phyloP scores from a whole-genome alignment of 306 rosid species.

The Sicyos baderoa region DNA sequence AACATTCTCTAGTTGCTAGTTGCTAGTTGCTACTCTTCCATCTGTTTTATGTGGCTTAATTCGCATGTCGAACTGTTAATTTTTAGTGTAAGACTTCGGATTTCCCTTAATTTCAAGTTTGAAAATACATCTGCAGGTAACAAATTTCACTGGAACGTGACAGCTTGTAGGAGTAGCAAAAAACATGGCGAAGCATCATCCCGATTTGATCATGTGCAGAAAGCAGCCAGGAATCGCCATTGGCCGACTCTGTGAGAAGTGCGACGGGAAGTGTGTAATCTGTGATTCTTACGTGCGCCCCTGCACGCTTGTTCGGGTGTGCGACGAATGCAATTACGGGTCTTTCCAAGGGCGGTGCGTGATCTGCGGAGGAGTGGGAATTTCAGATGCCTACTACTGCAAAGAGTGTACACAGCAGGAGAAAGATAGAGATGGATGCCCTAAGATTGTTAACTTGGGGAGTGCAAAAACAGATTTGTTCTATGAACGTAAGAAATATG shows the following conservation, averaged over 20 bases:
- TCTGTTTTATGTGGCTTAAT: background rate
- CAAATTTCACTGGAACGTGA: background rate
- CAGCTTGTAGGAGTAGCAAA: conserved; percentile 22
- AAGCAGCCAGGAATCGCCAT: conserved; percentile 82
- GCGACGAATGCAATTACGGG: conserved; percentile 26
- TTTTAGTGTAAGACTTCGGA: background rate
- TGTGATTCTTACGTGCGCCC: conserved; percentile 78
- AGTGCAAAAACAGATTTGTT: conserved; percentile 79
- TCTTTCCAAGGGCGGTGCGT: conserved; percentile 46
- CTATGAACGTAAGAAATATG: conserved; percentile 84
- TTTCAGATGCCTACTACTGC: conserved; percentile 89
- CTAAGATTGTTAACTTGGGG: conserved; percentile 81
- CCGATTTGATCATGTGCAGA: conserved; percentile 71
- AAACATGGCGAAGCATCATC: conserved; percentile 75
- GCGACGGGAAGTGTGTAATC: conserved; percentile 69
- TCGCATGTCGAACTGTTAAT: background rate
- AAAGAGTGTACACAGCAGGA: conserved; percentile 96
- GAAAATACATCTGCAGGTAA: background rate
- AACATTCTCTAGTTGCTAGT: background rate
- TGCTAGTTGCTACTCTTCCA: background rate
- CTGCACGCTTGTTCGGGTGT: conserved; percentile 79
- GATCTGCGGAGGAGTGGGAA: conserved; percentile 85
- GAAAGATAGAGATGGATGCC: conserved; percentile 93
- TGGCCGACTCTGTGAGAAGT: conserved; percentile 64
- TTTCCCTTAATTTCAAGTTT: background rate